Base-by-base conservation (phyloP, 495 filamentous ascomycete genomes). In the Rusavskia elegans region DNA sequence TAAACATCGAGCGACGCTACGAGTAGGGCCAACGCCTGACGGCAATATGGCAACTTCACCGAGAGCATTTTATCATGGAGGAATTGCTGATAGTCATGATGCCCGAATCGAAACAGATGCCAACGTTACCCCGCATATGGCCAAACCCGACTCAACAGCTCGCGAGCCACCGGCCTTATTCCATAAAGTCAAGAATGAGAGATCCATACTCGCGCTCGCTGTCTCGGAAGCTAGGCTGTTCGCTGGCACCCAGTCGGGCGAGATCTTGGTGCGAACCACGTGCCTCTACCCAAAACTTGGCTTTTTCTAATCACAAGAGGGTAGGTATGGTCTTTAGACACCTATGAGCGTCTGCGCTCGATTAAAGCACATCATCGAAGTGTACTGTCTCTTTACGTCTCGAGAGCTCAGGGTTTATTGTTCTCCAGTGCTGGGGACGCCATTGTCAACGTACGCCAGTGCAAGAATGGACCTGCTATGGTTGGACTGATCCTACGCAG, bases 381-480 rank as follows among this genome's bases (percentile, higher is more conserved):
- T 61, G 87, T 98, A 39, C 80, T 98, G 38, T 84, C 79, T 57
- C 75, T 98, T 3, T 87, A 77, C 63, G 72, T 96, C 2, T 86
- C 84, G 9, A 70, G 79, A 36, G 85, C 92, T 63, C 66, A 76
- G 38, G 72, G 73, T 39, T 69, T 92, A 16, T 80, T 98, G 16
- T 92, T 98, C 64, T 97, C 93, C 32, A 89, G 83, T 61, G 93
- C 87, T 17, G 89, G 87, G 38, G 93, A 98, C 62, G 87, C 90
- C 5, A 84, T 95, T 54, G 80, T 97, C 51, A 94, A 92, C 64
- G 87, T 92, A 50, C 74, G 78, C 68, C 59, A 27, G 23, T 38
- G 35, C 11, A 16, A 21, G 8, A 7, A 5, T 30, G 45, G 14
- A 45, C 9, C 27, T 6, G 16, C 11, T 19, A 20, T 37, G 7